phyloP scores from a whole-genome alignment of 2,329 filamentous ascomycete species.

The Colletotrichum musicola region DNA sequence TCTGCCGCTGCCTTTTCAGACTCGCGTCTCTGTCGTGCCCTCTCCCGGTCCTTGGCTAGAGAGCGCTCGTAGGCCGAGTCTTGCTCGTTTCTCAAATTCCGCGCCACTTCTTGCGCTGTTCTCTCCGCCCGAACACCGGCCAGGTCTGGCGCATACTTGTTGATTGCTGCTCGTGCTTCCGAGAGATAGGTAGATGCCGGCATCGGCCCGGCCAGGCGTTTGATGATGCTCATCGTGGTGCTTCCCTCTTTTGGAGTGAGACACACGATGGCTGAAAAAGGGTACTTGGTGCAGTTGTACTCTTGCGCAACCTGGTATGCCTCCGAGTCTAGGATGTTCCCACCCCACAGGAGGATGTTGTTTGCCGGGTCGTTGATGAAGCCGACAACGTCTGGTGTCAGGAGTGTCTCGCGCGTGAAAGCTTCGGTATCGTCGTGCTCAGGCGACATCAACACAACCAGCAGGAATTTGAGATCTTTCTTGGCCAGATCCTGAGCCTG shows the following conservation, averaged over 20 bases:
- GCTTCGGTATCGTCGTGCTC: slow-evolving; percentile 92
- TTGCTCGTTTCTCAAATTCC: slow-evolving; percentile 86
- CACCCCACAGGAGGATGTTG: slow-evolving; percentile 91
- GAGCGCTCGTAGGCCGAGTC: slow-evolving; percentile 95
- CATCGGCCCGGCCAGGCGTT: slow-evolving; percentile 80
- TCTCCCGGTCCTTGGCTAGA: slow-evolving; percentile 87
- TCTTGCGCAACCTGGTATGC: slow-evolving; percentile 93
- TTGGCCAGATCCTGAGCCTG: slow-evolving; percentile 92
- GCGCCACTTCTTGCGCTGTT: slow-evolving; percentile 83
- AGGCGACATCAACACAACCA: slow-evolving; percentile 89
- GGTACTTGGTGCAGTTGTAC: slow-evolving; percentile 91
- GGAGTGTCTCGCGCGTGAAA: slow-evolving; percentile 86
- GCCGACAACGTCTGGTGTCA: slow-evolving; percentile 78
- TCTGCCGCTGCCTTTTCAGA: slow-evolving; percentile 79
- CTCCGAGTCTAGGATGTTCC: slow-evolving; percentile 92
- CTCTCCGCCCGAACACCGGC: slow-evolving; percentile 80
- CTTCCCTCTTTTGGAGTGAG: slow-evolving; percentile 87
- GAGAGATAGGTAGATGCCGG: slow-evolving; percentile 78
- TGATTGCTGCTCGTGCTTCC: slow-evolving; percentile 80
- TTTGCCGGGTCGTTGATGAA: slow-evolving; percentile 82
- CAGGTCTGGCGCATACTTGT: slow-evolving; percentile 81
- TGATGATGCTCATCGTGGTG: slow-evolving; percentile 91
- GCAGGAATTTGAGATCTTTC: slow-evolving; percentile 88
- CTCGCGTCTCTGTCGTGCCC: slow-evolving; percentile 80
- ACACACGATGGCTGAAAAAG: slow-evolving; percentile 87